These are phyloP conservation scores for Akebia trifoliata DNA, from an alignment of 164 flowering plant genomes.

Conservation along the genomic window DNA sequence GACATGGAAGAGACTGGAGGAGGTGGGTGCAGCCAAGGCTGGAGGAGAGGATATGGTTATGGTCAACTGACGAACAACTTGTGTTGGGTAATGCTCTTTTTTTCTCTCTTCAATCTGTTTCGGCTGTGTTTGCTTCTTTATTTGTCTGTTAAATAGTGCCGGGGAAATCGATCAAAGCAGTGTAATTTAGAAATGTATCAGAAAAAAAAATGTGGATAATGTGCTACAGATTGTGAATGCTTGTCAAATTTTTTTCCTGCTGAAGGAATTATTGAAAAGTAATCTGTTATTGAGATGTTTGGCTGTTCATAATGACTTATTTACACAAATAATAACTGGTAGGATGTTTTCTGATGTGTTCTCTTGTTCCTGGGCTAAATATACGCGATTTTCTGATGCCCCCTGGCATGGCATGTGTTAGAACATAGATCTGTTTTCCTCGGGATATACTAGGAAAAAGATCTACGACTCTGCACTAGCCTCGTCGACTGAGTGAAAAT, in stretches of 20 bases:
- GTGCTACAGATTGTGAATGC: slow-evolving; percentile 29
- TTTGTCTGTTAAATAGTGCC: slow-evolving; percentile 2
- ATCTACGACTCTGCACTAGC: too few relatives aligned
- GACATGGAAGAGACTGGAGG: slow-evolving; percentile 67
- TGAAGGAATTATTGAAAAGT: background rate
- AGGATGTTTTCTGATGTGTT: too few relatives aligned
- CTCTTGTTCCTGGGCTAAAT: too few relatives aligned
- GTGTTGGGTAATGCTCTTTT: background rate
- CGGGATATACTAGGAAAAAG: too few relatives aligned
- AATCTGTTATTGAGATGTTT: background rate
- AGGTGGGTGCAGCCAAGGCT: slow-evolving; percentile 39
- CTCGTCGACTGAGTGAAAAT: too few relatives aligned
- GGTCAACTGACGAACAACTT: slow-evolving; percentile 29
- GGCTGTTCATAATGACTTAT: too few relatives aligned
- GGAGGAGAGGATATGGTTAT: slow-evolving; percentile 44
- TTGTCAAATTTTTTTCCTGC: slow-evolving; percentile 9
- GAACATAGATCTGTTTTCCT: too few relatives aligned
- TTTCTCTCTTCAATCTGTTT: slow-evolving; percentile 14
- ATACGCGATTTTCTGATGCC: too few relatives aligned
- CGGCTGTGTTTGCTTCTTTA: slow-evolving; percentile 12
- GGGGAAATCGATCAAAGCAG: slow-evolving; percentile 21
- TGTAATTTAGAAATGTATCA: slow-evolving; percentile 30
- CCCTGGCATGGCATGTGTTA: too few relatives aligned
- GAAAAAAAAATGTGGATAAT: slow-evolving; percentile 24
- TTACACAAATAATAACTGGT: too few relatives aligned